Evolutionary conservation across 2,329 filamentous ascomycete genomes (phyloP), one percentile per base, ranked within the genome.

Genomic region (Emmonsiellopsis sp.): DNA sequence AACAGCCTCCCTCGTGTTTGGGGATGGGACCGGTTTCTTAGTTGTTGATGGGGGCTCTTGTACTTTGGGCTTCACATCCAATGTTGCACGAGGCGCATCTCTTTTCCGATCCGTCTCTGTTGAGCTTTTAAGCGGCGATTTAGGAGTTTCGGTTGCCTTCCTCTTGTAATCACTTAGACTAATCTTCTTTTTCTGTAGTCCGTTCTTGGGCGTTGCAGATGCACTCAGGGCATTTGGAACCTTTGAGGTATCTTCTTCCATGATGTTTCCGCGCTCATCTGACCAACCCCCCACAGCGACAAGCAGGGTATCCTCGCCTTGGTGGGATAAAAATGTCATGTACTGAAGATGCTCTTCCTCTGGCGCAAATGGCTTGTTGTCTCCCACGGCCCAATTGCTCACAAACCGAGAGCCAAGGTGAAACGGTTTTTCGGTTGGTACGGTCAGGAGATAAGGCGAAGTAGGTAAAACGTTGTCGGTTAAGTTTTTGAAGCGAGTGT

Each of bases 341-440:
- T 84, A 84, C 63, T 84, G 82, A 51, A 82, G 70, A 60, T 76
- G 72, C 61, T 82, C 76, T 65, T 85, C 82, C 57, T 77, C 70
- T 15, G 66, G 67, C 50, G 70, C 67, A 65, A 83, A 85, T 3
- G 80, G 76, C 2, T 76, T 76, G 53, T 77, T 72, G 63, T 70
- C 63, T 53, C 71, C 70, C 58, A 74, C 69, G 56, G 72, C 70
- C 74, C 75, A 77, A 60, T 74, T 71, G 60, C 69, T 73, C 55
- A 70, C 64, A 57, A 70, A 68, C 41, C 70, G 70, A 51, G 64
- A 65, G 42, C 69, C 70, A 42, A 73, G 67, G 50, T 67, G 70
- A 60, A 72, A 76, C 41, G 73, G 73, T 50, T 69, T 67, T 64
- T 75, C 72, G 35, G 72, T 72, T 35, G 73, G 73, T 53, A 76